Conservation (phyloP, 495 filamentous ascomycete genomes). For the Penicillium canescens region DNA sequence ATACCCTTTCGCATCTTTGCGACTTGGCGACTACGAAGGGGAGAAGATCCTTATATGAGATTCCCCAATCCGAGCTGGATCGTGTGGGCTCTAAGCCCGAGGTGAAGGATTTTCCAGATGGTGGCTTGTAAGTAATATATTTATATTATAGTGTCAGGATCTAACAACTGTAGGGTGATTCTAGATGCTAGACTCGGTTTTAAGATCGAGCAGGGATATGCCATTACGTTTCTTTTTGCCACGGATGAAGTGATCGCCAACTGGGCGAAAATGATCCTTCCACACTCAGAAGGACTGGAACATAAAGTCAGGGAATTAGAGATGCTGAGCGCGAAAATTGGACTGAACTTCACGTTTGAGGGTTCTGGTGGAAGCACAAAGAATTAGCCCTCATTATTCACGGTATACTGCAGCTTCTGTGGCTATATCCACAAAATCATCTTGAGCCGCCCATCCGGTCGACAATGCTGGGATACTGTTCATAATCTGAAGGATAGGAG, state of each 20-base stretch:
- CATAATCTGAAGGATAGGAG: conserved; percentile 13
- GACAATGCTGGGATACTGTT: conserved; percentile 11
- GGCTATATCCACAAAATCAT: conserved; percentile 6
- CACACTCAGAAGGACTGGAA: conserved; percentile 8
- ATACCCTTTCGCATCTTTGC: conserved; percentile 16
- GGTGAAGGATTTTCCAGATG: conserved; percentile 22
- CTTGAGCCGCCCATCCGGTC: conserved; percentile 2
- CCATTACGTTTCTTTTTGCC: conserved; percentile 18
- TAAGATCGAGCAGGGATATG: conserved; percentile 19
- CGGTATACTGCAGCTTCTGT: conserved; percentile 4
- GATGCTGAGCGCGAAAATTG: conserved; percentile 8
- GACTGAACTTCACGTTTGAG: conserved; percentile 11
- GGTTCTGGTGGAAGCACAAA: conserved; percentile 9
- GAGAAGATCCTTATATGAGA: conserved; percentile 20
- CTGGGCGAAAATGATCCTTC: conserved; percentile 11
- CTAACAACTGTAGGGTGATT: conserved; percentile 17
- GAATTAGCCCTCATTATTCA: conserved; percentile 7
- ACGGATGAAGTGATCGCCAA: conserved; percentile 13
- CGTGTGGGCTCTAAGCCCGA: conserved; percentile 17
- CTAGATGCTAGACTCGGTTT: conserved; percentile 20
- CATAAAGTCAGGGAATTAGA: conserved; percentile 7
- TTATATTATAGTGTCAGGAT: conserved; percentile 16
- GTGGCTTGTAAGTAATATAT: conserved; percentile 22
- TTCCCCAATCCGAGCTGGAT: conserved; percentile 16
- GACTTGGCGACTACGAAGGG: conserved; percentile 19